These are phyloP conservation scores for Metrosideros polymorpha DNA, from an alignment of 441 rosid species.

Conservation along the genomic window DNA sequence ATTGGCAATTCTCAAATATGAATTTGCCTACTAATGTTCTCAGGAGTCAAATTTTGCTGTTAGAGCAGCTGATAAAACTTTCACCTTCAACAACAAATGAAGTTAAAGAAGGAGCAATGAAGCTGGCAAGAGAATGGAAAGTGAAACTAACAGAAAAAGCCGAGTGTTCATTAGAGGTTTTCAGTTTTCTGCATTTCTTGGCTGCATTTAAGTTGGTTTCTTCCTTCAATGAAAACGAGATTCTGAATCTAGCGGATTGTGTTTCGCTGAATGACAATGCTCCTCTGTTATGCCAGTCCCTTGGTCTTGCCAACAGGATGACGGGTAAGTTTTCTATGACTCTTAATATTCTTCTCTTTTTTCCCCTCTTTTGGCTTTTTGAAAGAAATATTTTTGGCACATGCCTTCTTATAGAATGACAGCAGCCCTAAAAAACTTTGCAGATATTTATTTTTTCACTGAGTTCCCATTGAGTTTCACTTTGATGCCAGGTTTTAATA, in stretches of 20 bases:
- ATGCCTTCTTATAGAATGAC: neutral
- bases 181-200: constrained; percentile 26
- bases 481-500: neutral
- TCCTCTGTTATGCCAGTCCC: constrained; percentile 15
- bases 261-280: constrained; percentile 15
- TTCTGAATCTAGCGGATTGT: constrained; percentile 4
- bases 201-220: constrained; percentile 16
- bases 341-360: neutral
- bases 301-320: constrained; percentile 15
- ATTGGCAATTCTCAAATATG: neutral
- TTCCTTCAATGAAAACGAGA: constrained; percentile 14
- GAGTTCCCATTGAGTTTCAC: neutral
- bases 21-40: constrained; percentile 13
- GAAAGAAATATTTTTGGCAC: neutral
- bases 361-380: neutral
- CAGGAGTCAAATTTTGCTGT: constrained; percentile 7
- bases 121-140: constrained; percentile 29
- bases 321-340: constrained; percentile 11
- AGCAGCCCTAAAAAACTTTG: neutral
- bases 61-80: constrained; percentile 21
- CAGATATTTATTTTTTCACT: neutral
- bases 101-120: constrained; percentile 20
- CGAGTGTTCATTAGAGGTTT: constrained; percentile 10
- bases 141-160: constrained; percentile 3
- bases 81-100: constrained; percentile 9